Base-by-base conservation (phyloP, 148 eudicot genomes). In the Rhododendron henanense region DNA sequence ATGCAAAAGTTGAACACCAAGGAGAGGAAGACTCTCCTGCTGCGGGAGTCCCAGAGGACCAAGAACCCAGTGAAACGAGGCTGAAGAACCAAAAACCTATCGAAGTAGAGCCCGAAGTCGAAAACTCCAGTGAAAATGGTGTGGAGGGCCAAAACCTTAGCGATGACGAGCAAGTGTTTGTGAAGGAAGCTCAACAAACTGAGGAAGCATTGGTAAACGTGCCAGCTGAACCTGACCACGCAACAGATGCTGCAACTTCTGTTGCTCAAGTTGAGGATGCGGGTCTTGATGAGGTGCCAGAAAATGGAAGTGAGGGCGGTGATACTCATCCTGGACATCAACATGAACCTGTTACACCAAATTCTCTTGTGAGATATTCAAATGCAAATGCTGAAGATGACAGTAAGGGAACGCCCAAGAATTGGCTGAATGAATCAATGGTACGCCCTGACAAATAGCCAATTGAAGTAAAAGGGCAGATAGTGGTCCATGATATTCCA, bases 271-370 rank as follows among this genome's bases (percentile, higher is more conserved):
- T 50, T 50, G 79, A 85, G 48, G 74, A 85, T 47, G 85, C 47
- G 14, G 84, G 84, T 41, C 80, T 37, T 25, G 53, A 16, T 51
- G 86, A 59, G 74, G 41, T 78, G 44, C 78, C 67, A 61, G 79
- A 84, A 51, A 63, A 84, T 41, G 83, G 82, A 67, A 33, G 21
- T 37, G 90, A 67, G 37, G 57, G 48, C 28, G 71, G 65, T 31
- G 53, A 82, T 50, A 50, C 74, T 28, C 50, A 81, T n/a, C 50
- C 76, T 55, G 86, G 51, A 81, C 78, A 76, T 83, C 78, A 85
- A 53, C 87, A 83, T 14, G 86, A 89, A 61, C 77, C 85, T 37
- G 71, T 81, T 15, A 87, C 89, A 16, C 90, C 91, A 13, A 83
- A 41, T 41, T 81, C 84, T 44, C 48, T 78, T 63, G 63, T 86